Base-by-base conservation (phyloP, 768 basidiomycete species). In the Suillus brevipes region DNA sequence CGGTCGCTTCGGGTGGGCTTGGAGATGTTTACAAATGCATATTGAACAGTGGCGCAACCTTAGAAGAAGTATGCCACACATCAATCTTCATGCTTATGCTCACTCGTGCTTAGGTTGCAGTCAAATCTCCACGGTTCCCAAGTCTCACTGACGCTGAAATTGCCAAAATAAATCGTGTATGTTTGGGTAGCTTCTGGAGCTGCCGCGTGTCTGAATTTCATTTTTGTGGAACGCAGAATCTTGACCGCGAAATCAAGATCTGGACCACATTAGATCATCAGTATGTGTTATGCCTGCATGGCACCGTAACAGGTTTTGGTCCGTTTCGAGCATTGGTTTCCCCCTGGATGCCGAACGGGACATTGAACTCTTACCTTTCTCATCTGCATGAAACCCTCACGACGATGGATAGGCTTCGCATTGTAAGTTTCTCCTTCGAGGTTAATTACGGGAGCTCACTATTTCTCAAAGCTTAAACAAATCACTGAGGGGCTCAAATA, bases 21-120 rank as follows among this genome's bases (percentile, higher is more conserved):
- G 78, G 79, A n/a, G 82, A 83, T 68, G 76, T 82, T 16, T 83
- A 79, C 78, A 77, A 71, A 62, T 79, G 78, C 2, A 38, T 37
- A 14, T 42, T 56, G 36, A 42, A 38, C n/a, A 60, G 40, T 20
- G 58, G 1, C 40, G 6, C 58, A 6, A 31, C 16, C 20, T 10
- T 1, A 5, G 58, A 59, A 59, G 38, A 42, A 1, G 58, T 59
- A 31, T 18, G 9, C 6, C 10, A 20, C 25, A 12, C 38, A 16
- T 28, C 3, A 10, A 28, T 59, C 38, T 42, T 12, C 10, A 31
- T 59, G 18, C 25, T 42, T 13, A 20, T 42, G 14, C 58, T 59
- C 10, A 59, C 25, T 13, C 36, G 12, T n/a, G 20, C 62, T 9
- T 36, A 65, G 64, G 62, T 63, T 20, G 61, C 64, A 18, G 64